phyloP scores from a whole-genome alignment of 345 rosid genomes.

The Eucalyptus virginea region DNA sequence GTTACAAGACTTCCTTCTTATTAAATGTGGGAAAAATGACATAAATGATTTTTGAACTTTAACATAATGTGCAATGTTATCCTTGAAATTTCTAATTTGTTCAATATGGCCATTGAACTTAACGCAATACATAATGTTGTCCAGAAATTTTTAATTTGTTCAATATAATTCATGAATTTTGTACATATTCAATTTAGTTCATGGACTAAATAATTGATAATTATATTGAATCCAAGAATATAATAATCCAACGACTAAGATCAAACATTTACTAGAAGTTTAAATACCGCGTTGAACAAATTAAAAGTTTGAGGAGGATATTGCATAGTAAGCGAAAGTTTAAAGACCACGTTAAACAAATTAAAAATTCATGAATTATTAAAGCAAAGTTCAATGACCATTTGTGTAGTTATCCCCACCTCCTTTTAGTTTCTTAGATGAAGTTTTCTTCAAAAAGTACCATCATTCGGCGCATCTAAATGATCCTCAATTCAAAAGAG shows the following conservation, averaged over 20 bases:
- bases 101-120: background rate
- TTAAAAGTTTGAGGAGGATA: background rate
- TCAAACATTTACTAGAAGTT: background rate
- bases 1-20: background rate
- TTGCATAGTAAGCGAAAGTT: accelerated
- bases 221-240: background rate
- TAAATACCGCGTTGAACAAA: accelerated
- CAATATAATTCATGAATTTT: accelerated
- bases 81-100: background rate
- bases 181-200: background rate
- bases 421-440: background rate
- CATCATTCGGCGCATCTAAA: background rate
- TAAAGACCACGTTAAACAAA: accelerated
- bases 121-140: accelerated
- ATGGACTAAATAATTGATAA: background rate
- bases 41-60: accelerated
- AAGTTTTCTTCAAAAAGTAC: background rate
- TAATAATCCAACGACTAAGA: background rate
- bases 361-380: no score
- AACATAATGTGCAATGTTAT: background rate
- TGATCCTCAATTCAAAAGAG: background rate
- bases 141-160: accelerated
- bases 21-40: background rate
- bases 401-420: background rate
- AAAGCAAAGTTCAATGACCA: accelerated